Evolutionary conservation across 768 basidiomycete genomes (phyloP), one percentile per base, ranked within the genome.

Genomic region (Lentinula detonsa): DNA sequence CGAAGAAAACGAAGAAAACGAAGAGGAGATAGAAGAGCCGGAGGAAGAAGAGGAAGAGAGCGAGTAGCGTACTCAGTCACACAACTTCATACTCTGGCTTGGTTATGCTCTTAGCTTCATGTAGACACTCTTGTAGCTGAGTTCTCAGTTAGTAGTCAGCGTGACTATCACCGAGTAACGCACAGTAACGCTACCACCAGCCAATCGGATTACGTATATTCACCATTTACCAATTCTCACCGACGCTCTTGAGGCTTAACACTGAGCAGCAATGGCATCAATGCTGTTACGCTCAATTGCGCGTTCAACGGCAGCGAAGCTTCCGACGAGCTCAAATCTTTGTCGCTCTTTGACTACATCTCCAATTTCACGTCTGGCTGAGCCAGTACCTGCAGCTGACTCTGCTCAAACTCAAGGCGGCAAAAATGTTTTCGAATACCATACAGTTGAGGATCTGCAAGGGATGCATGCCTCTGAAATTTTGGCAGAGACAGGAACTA

Each of bases 391-490:
- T 61, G 52, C 69, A 8, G 62, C 70, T 10, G 67, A 71, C 60
- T 68, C 76, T 4, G 65, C 68, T 39, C 71, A 74, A 39, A 66
- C 66, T 7, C 71, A 68, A 52, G 67, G 68, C 37, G 59, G 35
- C 45, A 84, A 78, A 75, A 80, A 75, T 65, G 78, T 78, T 2
- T 83, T 85, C 67, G 85, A 87, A 56, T 84, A 84, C 53, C 88
- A 91, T 61, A 79, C 85, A 13, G 91, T 92, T 52, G 93, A 95
- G 73, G 93, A 93, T 74, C 73, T 95, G 59, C 92, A 95, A 64
- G 85, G 86, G 42, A 79, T 94, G 79, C 76, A 81, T 62, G 90
- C 93, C 1, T 75, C 85, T 9, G 88, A 96, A 61, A 90, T 97
- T 68, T 73, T 98, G 61, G 78, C 82, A 52, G 93, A 95, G 71